Conservation (phyloP, 352 stramenopile genomes). For the Phytophthora hybrid region DNA sequence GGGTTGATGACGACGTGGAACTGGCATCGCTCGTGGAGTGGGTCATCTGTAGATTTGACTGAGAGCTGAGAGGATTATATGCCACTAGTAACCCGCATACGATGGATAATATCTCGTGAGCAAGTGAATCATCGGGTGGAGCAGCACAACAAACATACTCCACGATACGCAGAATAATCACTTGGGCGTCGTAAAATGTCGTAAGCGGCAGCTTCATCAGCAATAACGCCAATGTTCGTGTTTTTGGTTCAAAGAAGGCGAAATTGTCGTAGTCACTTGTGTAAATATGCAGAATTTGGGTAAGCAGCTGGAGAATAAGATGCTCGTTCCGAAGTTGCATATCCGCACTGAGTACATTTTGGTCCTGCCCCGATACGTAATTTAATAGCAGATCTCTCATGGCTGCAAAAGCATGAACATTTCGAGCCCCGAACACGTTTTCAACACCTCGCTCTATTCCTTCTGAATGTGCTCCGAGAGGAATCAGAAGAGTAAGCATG, state of each 20-base stretch:
- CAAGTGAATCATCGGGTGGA: conserved; percentile 48
- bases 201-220: conserved; percentile 72
- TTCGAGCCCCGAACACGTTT: conserved; percentile 60
- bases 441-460: conserved; percentile 50
- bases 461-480: conserved; percentile 60
- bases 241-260: conserved; percentile 72
- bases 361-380: conserved; percentile 45
- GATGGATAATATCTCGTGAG: conserved; percentile 70
- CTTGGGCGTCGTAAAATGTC: conserved; percentile 59
- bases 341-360: conserved; percentile 8
- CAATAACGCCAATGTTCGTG: conserved; percentile 70
- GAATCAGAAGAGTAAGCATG: conserved; percentile 62
- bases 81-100: conserved; percentile 76
- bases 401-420: conserved; percentile 65
- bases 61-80: conserved; percentile 24
- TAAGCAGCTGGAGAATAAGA: conserved; percentile 68
- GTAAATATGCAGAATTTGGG: conserved; percentile 75
- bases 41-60: neutral
- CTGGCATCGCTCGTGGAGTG: neutral
- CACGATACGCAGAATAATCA: conserved; percentile 81
- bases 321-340: conserved; percentile 46
- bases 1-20: neutral
- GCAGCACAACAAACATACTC: conserved; percentile 79
- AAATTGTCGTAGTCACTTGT: conserved; percentile 81
- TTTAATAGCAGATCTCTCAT: conserved; percentile 76